Conservation (phyloP, 805 yeast species). For the Soucietia sequanensis region DNA sequence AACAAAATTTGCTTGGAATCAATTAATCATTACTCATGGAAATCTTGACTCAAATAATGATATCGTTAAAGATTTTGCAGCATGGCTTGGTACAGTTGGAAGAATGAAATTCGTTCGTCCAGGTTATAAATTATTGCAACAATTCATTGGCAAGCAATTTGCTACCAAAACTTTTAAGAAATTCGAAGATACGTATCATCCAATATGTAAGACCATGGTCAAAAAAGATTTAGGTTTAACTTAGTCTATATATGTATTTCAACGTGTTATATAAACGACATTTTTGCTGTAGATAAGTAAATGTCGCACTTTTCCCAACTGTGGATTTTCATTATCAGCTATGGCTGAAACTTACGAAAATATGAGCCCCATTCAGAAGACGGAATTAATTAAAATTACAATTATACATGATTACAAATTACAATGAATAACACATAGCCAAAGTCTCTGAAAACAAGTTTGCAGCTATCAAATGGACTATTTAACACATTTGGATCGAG, state of each 20-base stretch:
- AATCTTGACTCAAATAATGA: conserved; percentile 10
- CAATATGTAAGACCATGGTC: conserved; percentile 28
- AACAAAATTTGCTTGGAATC: conserved; percentile 21
- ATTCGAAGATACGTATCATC: conserved; percentile 25
- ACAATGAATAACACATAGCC: no score
- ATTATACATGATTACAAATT: no score
- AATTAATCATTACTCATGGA: conserved; percentile 22
- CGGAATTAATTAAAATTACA: no score
- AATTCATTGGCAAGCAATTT: conserved; percentile 21
- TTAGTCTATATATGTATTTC: no score
- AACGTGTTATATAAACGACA: no score
- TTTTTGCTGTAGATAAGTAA: no score
- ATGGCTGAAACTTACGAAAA: no score
- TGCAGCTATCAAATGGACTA: conserved; percentile 34
- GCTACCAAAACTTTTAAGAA: conserved; percentile 24
- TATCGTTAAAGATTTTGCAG: conserved; percentile 19
- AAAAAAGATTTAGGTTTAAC: conserved; percentile 17
- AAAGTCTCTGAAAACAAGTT: no score
- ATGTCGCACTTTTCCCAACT: no score
- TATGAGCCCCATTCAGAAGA: no score
- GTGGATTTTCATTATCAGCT: no score
- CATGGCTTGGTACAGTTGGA: conserved; percentile 35
- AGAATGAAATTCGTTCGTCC: conserved; percentile 38
- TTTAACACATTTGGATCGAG: conserved; percentile 17
- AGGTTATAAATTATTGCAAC: conserved; percentile 24